These are phyloP conservation scores for Populus euphratica DNA, from an alignment of 345 rosid species.

Conservation along the genomic window DNA sequence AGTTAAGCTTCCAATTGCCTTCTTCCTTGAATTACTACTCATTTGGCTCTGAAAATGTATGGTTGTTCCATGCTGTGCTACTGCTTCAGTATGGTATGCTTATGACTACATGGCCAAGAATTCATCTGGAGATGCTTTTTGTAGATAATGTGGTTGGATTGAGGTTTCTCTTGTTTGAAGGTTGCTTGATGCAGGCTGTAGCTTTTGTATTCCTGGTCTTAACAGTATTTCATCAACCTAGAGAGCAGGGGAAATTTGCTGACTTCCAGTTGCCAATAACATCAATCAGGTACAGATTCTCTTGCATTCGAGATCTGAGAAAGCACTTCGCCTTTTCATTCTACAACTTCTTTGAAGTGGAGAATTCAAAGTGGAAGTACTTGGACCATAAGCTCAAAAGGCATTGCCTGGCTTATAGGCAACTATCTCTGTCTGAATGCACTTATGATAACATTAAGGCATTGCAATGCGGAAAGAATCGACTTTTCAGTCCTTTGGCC, in stretches of 20 bases:
- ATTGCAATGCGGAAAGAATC: constrained; percentile 47
- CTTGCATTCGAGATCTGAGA: constrained; percentile 41
- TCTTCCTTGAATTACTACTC: constrained; percentile 30
- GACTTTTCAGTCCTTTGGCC: constrained; percentile 24
- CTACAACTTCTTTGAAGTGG: constrained; percentile 53
- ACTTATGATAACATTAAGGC: constrained; percentile 52
- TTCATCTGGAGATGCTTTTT: constrained; percentile 84
- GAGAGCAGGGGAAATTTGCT: constrained; percentile 42
- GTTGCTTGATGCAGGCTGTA: constrained; percentile 67
- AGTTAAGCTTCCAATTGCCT: constrained; percentile 33
- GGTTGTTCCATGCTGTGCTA: constrained; percentile 40
- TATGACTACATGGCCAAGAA: constrained; percentile 58
- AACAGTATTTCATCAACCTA: constrained; percentile 41
- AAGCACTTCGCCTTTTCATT: constrained; percentile 65
- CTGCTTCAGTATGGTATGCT: constrained; percentile 59
- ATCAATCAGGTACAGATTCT: constrained; percentile 67
- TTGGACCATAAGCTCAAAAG: constrained; percentile 52
- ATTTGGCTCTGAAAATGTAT: constrained; percentile 32
- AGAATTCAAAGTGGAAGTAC: constrained; percentile 54
- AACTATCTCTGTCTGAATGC: constrained; percentile 64
- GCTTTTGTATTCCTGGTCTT: constrained; percentile 56
- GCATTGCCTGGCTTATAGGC: constrained; percentile 50
- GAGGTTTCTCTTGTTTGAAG: constrained; percentile 72
- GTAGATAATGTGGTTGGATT: constrained; percentile 68
- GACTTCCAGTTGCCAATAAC: constrained; percentile 59